Evolutionary conservation across 495 filamentous ascomycete genomes (phyloP).

Genomic region (Penicillium paradoxum): DNA sequence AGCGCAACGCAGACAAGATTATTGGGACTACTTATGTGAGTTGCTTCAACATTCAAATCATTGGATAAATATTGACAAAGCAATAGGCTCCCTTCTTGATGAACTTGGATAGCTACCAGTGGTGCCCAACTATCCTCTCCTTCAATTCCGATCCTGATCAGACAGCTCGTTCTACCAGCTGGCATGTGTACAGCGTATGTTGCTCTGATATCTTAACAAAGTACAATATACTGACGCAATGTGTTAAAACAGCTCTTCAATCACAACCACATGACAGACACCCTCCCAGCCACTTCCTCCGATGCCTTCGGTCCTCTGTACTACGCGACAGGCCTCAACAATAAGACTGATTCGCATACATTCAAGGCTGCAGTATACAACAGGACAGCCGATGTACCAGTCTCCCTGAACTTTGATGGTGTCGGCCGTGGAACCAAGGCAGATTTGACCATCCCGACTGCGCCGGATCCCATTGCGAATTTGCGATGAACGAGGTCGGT

Average conservation of each 20-base stretch:
- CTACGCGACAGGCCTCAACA: constrained; percentile 36
- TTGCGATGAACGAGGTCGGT: constrained; percentile 36
- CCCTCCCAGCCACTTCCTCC: constrained; percentile 38
- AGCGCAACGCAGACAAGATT: constrained; percentile 57
- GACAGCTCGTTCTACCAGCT: constrained; percentile 42
- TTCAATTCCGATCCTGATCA: constrained; percentile 40
- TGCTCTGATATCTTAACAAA: not conserved
- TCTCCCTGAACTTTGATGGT: constrained; percentile 53
- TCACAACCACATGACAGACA: constrained; percentile 36
- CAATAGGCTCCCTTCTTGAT: constrained; percentile 42
- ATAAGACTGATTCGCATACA: constrained; percentile 32
- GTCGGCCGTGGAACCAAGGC: constrained; percentile 40
- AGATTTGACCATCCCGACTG: constrained; percentile 55
- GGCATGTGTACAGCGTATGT: constrained; percentile 33
- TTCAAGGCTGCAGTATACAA: constrained; percentile 69
- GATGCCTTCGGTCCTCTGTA: constrained; percentile 41
- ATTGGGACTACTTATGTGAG: constrained; percentile 38
- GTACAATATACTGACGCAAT: not conserved
- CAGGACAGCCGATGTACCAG: constrained; percentile 43
- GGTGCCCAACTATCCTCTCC: constrained; percentile 42
- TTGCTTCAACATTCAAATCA: not conserved
- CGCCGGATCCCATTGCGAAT: constrained; percentile 34
- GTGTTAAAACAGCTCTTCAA: constrained; percentile 33
- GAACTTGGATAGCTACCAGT: constrained; percentile 46
- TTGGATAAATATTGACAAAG: constrained; percentile 9